phyloP scores from a whole-genome alignment of 352 stramenopile genomes.

The Phytopythium delawarense region DNA sequence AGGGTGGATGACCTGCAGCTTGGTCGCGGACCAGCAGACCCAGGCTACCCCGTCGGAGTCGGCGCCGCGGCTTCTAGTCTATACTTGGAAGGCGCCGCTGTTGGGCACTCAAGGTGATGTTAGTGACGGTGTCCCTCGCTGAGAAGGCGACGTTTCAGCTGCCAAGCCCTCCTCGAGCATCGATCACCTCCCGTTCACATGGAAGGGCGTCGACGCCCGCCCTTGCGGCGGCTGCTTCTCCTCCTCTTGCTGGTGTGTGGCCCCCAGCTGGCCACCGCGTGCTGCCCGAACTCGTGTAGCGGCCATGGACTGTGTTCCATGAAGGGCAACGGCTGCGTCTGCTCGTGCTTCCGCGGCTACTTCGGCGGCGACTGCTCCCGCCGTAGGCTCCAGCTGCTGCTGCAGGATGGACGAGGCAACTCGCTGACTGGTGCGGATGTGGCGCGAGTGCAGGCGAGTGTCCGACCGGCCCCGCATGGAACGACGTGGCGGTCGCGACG shows the following conservation, averaged over 20 bases:
- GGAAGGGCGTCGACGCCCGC: background rate
- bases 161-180: too few species aligned
- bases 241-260: constrained; percentile 11
- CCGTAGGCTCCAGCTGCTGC: constrained; percentile 16
- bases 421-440: background rate
- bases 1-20: too few species aligned
- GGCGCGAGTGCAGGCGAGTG: constrained; percentile 32
- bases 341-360: constrained; percentile 84
- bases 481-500: constrained; percentile 43
- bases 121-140: too few species aligned
- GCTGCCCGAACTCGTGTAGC: constrained; percentile 63
- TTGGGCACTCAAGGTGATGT: too few species aligned
- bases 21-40: too few species aligned
- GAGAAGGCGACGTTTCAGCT: too few species aligned
- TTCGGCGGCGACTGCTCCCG: constrained; percentile 89
- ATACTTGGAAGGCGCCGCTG: too few species aligned
- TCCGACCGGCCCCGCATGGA: constrained; percentile 52
- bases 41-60: too few species aligned
- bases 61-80: too few species aligned
- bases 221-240: constrained; percentile 6
- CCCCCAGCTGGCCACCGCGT: constrained; percentile 13
- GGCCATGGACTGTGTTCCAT: constrained; percentile 56
- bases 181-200: too few species aligned
- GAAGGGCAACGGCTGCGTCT: constrained; percentile 66
- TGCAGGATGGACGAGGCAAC: background rate